Conservation (phyloP, 1,284 basidiomycete genomes). For the Malassezia equina region DNA sequence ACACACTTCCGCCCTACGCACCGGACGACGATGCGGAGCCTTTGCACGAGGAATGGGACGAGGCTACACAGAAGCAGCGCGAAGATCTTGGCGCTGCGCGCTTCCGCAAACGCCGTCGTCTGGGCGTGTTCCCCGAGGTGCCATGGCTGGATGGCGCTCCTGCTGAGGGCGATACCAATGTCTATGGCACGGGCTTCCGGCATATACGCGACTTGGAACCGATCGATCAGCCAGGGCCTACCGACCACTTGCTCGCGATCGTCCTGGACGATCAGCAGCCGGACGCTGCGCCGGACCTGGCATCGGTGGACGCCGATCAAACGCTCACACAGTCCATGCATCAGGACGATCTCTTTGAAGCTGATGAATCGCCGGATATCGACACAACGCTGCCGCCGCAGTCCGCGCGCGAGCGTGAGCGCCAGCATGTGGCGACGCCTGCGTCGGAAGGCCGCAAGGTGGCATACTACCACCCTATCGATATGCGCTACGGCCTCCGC, state of each 20-base stretch:
- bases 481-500: conserved; percentile 37
- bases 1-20: conserved; percentile 20
- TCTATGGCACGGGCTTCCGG: conserved; percentile 31
- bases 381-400: conserved; percentile 28
- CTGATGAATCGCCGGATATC: neutral
- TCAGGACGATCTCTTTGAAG: conserved; percentile 29
- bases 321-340: conserved; percentile 10
- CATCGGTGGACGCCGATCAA: conserved; percentile 22
- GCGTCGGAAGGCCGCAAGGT: conserved; percentile 25
- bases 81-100: conserved; percentile 18
- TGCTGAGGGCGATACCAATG: conserved; percentile 12
- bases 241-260: conserved; percentile 29
- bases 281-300: conserved; percentile 29
- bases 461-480: conserved; percentile 41
- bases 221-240: conserved; percentile 22
- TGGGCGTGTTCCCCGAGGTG: conserved; percentile 25
- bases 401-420: conserved; percentile 24
- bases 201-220: conserved; percentile 36
- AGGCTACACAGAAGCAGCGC: conserved; percentile 1
- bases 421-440: conserved; percentile 22
- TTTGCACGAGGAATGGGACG: conserved; percentile 15
- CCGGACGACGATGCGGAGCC: conserved; percentile 20
- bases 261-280: conserved; percentile 35
- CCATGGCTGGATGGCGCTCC: conserved; percentile 8
- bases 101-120: conserved; percentile 31